Evolutionary conservation across 2,329 filamentous ascomycete genomes (phyloP), one percentile per base, ranked within the genome.

Genomic region (Bisporella sp.): DNA sequence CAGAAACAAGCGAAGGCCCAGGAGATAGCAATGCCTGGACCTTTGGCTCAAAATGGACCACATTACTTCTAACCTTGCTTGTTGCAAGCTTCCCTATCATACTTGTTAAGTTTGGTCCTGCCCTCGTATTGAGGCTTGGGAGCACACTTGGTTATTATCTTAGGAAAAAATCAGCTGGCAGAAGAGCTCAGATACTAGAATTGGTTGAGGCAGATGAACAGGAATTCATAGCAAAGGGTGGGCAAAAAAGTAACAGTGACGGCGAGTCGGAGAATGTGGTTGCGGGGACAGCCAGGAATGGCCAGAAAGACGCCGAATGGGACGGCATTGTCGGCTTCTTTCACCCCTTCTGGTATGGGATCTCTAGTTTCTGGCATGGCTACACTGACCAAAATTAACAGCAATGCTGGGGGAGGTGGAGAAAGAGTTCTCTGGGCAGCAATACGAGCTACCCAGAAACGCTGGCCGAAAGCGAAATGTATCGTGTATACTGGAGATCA

Each of bases 351-450:
- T 97, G 93, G 88, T 92, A 73, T 41, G 54, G 51, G 21, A 43
- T 39, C 21, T 21, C 21, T 21, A 3, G 21, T 21, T 21, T 21
- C 21, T 21, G 21, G 21, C 21, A 21, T 3, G 21, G 3, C 21
- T 21, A 21, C 21, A 21, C 21, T 21, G 21, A 21, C 21, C 21
- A 21, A 21, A 21, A 21, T 21, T 37, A 8, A 42, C 47, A 93
- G 88, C 70, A 97, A 99, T 72, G 93, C 93, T 46, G 93, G 93
- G 49, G 93, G 93, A 31, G 93, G 93, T 54, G 93, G 93, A 55
- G 93, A 99, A 71, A 79, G 93, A 66, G 93, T 99, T 41, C 81
- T 99, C 30, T 99, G 95, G 89, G 92, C 91, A 50, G 93, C 93
- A 8, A 88, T 99, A 54, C 82, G 89, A 53, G 89, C 92, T 40